Percentiles rank a stretch among this genome's conserved stretches.
These are phyloP conservation scores for Plasmodium billcollinsi DNA, from an alignment of 169 alveolate species.

Conservation along the genomic window DNA sequence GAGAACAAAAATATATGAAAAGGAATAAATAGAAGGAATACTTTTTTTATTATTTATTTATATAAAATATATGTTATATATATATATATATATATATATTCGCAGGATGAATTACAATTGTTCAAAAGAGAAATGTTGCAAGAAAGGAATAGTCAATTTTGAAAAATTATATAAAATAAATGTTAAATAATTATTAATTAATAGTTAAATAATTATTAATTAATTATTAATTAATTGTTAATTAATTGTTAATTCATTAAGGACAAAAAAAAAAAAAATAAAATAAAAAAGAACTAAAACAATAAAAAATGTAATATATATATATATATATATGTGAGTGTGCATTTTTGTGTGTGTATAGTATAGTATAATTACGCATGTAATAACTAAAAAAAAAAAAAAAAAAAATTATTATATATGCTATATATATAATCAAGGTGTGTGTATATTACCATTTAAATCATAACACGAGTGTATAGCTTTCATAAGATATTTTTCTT, in stretches of 20 bases:
- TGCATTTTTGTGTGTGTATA: too few species aligned
- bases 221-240: background rate
- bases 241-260: background rate
- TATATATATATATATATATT: background rate
- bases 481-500: constrained; percentile 26
- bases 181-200: too few species aligned
- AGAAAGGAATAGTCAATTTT: background rate
- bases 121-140: constrained; percentile 41
- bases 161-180: too few species aligned
- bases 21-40: background rate
- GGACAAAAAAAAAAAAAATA: too few species aligned
- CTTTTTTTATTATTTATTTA: too few species aligned
- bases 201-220: background rate
- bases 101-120: constrained; percentile 50
- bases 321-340: background rate
- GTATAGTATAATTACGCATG: too few species aligned
- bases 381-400: too few species aligned
- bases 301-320: background rate
- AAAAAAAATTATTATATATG: too few species aligned
- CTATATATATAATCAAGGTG: too few species aligned
- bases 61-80: too few species aligned
- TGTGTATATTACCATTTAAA: too few species aligned
- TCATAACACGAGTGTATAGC: background rate
- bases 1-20: background rate
- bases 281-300: background rate